phyloP scores from a whole-genome alignment of 2,329 filamentous ascomycete genomes.

The Diaporthe australafricana region DNA sequence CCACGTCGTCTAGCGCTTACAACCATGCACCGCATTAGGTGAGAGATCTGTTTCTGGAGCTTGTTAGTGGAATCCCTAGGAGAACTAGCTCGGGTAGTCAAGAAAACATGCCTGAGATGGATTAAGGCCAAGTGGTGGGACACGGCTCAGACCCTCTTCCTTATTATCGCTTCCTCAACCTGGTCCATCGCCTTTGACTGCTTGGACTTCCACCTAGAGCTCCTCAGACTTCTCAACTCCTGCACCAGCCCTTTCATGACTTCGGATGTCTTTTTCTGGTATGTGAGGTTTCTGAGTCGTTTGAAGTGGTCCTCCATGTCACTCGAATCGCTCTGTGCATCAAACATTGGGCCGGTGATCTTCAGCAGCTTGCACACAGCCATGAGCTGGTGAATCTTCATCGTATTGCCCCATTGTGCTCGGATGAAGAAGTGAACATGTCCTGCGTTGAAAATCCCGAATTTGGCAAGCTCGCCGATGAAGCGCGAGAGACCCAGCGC shows the following conservation, averaged over 20 bases:
- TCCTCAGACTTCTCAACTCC: background rate
- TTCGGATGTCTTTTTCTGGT: background rate
- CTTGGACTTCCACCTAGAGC: background rate
- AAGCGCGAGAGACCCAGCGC: conserved; percentile 18
- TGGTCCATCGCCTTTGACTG: background rate
- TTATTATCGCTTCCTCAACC: background rate
- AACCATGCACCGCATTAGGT: background rate
- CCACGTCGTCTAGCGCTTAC: conserved; percentile 10
- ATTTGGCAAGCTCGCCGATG: conserved; percentile 9
- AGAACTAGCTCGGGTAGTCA: background rate
- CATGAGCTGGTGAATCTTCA: background rate
- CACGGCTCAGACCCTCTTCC: background rate
- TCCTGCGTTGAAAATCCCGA: background rate
- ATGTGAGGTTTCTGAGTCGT: background rate
- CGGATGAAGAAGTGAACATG: background rate
- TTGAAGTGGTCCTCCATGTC: conserved; percentile 18
- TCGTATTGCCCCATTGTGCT: background rate
- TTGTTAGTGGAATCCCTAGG: background rate
- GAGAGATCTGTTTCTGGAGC: background rate
- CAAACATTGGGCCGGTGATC: background rate
- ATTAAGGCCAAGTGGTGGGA: too few relatives aligned
- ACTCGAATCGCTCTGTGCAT: background rate
- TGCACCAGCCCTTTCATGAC: background rate
- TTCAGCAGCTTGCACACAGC: conserved; percentile 17
- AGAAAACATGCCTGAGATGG: background rate